Conservation (phyloP, 257 asterid species). For the Petunia secreta region DNA sequence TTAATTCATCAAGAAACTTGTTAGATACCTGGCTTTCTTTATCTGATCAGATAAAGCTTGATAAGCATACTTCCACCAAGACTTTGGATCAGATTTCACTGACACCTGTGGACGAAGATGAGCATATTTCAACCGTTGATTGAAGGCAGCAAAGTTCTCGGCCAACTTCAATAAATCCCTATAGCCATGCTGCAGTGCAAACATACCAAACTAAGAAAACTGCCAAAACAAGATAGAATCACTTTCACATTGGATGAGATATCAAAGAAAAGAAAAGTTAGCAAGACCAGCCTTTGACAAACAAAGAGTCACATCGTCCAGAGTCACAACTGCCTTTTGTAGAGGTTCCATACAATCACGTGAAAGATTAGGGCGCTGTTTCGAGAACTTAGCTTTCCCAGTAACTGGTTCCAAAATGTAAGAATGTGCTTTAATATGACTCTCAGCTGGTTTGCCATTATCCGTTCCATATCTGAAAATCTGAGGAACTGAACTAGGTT, state of each 20-base stretch:
- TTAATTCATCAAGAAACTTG: slow-evolving; percentile 21
- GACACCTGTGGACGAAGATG: slow-evolving; percentile 81
- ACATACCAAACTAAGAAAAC: slow-evolving; percentile 14
- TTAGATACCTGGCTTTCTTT: slow-evolving; percentile 78
- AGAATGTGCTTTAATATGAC: slow-evolving; percentile 57
- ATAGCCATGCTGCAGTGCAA: slow-evolving; percentile 73
- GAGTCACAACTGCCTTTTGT: slow-evolving; percentile 80
- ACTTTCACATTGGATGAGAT: slow-evolving; percentile 11
- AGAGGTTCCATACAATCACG: slow-evolving; percentile 56
- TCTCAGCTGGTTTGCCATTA: slow-evolving; percentile 73
- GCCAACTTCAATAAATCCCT: slow-evolving; percentile 84
- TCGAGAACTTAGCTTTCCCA: slow-evolving; percentile 85
- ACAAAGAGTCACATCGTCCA: slow-evolving; percentile 94
- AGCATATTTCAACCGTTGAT: slow-evolving; percentile 83
- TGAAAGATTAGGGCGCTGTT: slow-evolving; percentile 69
- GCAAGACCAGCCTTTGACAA: slow-evolving; percentile 73
- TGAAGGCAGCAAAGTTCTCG: slow-evolving; percentile 92
- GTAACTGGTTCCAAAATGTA: slow-evolving; percentile 87
- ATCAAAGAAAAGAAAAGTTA: slow-evolving; percentile 17
- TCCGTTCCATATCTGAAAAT: slow-evolving; percentile 81
- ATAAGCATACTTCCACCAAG: slow-evolving; percentile 96
- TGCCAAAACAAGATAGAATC: not conserved
- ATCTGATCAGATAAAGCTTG: slow-evolving; percentile 73
- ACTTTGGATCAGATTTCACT: slow-evolving; percentile 65
- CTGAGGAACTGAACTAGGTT: slow-evolving; percentile 46